Evolutionary conservation across 2,329 filamentous ascomycete species (phyloP).

Genomic region (Helotiales sp.): DNA sequence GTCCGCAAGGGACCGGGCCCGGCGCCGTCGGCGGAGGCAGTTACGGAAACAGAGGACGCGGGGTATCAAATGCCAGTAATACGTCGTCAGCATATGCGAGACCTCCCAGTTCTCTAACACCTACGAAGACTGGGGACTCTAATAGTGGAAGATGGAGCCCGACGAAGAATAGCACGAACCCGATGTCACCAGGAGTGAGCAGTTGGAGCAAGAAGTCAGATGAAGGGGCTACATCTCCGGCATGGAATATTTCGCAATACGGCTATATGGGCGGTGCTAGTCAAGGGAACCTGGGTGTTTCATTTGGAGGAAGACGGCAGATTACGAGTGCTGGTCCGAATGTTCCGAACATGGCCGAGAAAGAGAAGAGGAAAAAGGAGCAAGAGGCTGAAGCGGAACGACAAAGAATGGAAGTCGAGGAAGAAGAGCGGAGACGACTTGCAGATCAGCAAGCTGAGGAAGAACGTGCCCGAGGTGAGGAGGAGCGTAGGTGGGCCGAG

Average conservation of each 20-base stretch:
- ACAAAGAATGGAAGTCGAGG: slow-evolving; percentile 58
- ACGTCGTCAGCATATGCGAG: slow-evolving; percentile 56
- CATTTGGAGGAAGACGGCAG: slow-evolving; percentile 88
- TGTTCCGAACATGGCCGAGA: slow-evolving; percentile 83
- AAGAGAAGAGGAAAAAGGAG: slow-evolving; percentile 70
- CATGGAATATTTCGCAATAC: slow-evolving; percentile 99
- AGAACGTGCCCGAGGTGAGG: slow-evolving; percentile 62
- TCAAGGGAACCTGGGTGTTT: slow-evolving; percentile 91
- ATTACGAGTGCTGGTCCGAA: slow-evolving; percentile 83
- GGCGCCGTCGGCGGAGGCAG: slow-evolving; percentile 54
- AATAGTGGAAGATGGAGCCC: slow-evolving; percentile 65
- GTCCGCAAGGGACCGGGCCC: slow-evolving; percentile 68
- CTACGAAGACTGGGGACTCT: slow-evolving; percentile 42
- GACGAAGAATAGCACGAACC: slow-evolving; percentile 60
- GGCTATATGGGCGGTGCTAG: slow-evolving; percentile 98
- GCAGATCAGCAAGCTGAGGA: slow-evolving; percentile 62
- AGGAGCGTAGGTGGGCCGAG: slow-evolving; percentile 70
- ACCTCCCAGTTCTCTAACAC: slow-evolving; percentile 45
- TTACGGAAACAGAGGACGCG: slow-evolving; percentile 51
- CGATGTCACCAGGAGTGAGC: slow-evolving; percentile 67
- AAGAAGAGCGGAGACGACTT: slow-evolving; percentile 54
- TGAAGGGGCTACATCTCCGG: slow-evolving; percentile 79
- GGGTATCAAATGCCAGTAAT: slow-evolving; percentile 63
- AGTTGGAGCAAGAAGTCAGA: slow-evolving; percentile 90
- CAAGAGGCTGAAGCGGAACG: slow-evolving; percentile 64